Evolutionary conservation across 768 basidiomycete species (phyloP).

Genomic region (Rhodotorula graminis): DNA sequence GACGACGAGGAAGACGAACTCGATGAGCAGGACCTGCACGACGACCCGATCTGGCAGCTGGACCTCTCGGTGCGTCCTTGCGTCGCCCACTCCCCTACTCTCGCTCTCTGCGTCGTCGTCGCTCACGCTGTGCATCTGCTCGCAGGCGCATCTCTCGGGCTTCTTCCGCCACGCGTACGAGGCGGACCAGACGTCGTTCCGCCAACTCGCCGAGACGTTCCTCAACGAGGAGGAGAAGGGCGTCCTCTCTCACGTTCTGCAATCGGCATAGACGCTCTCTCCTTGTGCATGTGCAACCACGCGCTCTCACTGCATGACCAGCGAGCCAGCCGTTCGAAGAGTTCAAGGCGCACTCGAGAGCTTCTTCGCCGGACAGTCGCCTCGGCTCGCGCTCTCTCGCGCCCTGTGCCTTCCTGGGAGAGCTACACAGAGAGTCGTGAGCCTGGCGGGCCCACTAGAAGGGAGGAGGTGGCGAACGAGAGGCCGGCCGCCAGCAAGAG

Average conservation of each 20-base stretch:
- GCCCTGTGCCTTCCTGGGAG: too few relatives aligned
- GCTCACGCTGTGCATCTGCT: background rate
- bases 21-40: constrained; percentile 78
- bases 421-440: too few relatives aligned
- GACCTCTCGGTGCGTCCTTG: constrained; percentile 59
- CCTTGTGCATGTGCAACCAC: too few relatives aligned
- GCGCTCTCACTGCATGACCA: too few relatives aligned
- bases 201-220: constrained; percentile 29
- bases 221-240: constrained; percentile 32
- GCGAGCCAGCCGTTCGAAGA: too few relatives aligned
- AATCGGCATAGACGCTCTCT: background rate
- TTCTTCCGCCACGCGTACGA: constrained; percentile 47
- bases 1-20: constrained; percentile 56
- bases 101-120: background rate
- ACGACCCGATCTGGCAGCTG: constrained; percentile 78
- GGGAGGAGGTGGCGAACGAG: too few relatives aligned
- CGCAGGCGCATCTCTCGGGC: constrained; percentile 45
- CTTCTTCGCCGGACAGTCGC: too few relatives aligned
- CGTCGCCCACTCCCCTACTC: background rate
- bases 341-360: too few relatives aligned
- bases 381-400: too few relatives aligned
- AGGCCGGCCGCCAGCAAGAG: too few relatives aligned
- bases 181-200: constrained; percentile 42
- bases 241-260: constrained; percentile 12
- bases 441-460: too few relatives aligned